Percentiles rank a stretch among this genome's conserved stretches.
Evolutionary conservation across 495 filamentous ascomycete species (phyloP).

Genomic region (Penicillium alfredii): DNA sequence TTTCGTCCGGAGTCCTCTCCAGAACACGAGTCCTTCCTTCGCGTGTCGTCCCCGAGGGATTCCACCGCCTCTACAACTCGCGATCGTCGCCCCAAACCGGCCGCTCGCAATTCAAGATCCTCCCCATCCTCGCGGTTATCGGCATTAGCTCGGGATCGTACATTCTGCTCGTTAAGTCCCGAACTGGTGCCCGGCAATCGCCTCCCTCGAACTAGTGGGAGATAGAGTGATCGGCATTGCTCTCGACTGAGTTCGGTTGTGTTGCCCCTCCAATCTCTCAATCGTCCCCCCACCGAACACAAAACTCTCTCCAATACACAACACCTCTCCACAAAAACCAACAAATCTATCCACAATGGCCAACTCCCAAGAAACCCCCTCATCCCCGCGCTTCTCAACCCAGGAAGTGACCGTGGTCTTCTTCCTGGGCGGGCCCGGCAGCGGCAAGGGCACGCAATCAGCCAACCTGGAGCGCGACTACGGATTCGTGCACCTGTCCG

Average conservation of each 20-base stretch:
- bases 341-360: conserved; percentile 3
- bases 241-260: no score
- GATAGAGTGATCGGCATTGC: no score
- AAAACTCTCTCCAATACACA: conserved; percentile 12
- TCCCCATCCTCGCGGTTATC: conserved; percentile 59
- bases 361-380: conserved; percentile 5
- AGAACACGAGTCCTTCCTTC: conserved; percentile 5
- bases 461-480: conserved; percentile 82
- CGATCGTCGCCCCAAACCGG: conserved; percentile 23
- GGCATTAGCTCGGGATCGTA: conserved; percentile 54
- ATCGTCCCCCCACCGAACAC: conserved; percentile 3
- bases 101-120: conserved; percentile 52
- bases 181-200: conserved; percentile 36
- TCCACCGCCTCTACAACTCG: conserved; percentile 15
- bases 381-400: conserved; percentile 69
- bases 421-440: conserved; percentile 51
- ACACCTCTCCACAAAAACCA: conserved; percentile 10
- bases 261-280: no score
- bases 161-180: conserved; percentile 54
- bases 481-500: conserved; percentile 85
- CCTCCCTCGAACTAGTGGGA: conserved; percentile 2
- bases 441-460: conserved; percentile 69
- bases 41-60: conserved; percentile 5
- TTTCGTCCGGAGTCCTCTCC: conserved; percentile 17
- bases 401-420: conserved; percentile 75